Conservation (phyloP, 2,329 filamentous ascomycete genomes). For the Pseudocercospora macadamiae region DNA sequence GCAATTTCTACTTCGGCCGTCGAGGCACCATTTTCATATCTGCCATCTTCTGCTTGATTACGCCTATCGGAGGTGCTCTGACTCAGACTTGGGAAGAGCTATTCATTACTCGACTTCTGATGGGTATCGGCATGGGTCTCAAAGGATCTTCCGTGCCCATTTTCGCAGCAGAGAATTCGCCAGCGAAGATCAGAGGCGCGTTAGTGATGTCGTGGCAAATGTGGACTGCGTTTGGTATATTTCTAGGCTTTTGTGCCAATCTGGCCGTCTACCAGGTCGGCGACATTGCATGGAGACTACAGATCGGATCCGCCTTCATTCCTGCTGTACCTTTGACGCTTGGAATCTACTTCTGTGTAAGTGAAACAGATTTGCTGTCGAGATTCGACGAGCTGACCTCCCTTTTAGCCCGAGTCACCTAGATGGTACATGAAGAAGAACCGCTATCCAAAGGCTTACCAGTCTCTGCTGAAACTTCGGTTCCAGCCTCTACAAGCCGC, state of each 20-base stretch:
- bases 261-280: constrained; percentile 48
- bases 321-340: constrained; percentile 63
- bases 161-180: constrained; percentile 47
- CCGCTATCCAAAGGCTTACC: constrained; percentile 40
- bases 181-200: constrained; percentile 49
- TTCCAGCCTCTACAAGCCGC: constrained; percentile 34
- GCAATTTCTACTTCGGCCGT: constrained; percentile 71
- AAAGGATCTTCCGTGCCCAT: constrained; percentile 50
- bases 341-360: constrained; percentile 52
- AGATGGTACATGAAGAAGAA: constrained; percentile 32
- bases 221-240: constrained; percentile 62
- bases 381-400: too few relatives aligned
- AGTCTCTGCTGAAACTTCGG: constrained; percentile 46
- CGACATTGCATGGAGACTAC: constrained; percentile 63
- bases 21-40: constrained; percentile 75
- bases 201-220: constrained; percentile 41
- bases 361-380: too few relatives aligned
- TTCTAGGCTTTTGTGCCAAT: constrained; percentile 65
- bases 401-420: constrained; percentile 39
- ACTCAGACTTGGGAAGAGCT: constrained; percentile 73
- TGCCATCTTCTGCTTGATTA: constrained; percentile 65
- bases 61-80: constrained; percentile 65
- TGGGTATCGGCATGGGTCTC: constrained; percentile 59
- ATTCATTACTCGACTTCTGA: constrained; percentile 67
- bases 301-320: constrained; percentile 64